phyloP scores from a whole-genome alignment of 495 filamentous ascomycete species.

The Neurospora terricola region DNA sequence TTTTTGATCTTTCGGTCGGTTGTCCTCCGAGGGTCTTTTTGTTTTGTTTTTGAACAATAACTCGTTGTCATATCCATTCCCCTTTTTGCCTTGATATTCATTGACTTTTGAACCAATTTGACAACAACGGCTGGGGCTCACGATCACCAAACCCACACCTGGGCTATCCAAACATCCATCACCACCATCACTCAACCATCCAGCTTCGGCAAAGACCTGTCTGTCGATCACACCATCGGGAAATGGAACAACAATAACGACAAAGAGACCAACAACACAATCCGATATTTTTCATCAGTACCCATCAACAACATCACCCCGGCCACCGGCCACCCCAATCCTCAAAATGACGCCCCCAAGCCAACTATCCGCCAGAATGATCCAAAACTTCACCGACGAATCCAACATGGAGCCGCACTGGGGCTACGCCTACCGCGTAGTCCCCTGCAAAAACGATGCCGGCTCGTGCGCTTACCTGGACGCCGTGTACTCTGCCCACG shows the following conservation, averaged over 20 bases:
- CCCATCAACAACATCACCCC: no score
- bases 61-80: not conserved
- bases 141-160: no score
- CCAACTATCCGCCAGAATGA: slow-evolving; percentile 6
- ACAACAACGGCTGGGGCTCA: no score
- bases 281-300: no score
- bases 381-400: slow-evolving; percentile 32
- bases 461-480: slow-evolving; percentile 58
- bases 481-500: slow-evolving; percentile 49
- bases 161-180: no score
- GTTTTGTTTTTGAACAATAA: not conserved
- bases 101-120: not conserved
- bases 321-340: no score
- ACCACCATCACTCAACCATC: no score
- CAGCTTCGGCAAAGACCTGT: no score
- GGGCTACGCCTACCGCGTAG: slow-evolving; percentile 47
- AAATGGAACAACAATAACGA: not conserved
- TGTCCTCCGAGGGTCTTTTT: not conserved
- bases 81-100: not conserved
- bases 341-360: no score
- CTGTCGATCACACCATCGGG: not conserved
- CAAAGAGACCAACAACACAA: no score
- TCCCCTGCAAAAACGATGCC: slow-evolving; percentile 49
- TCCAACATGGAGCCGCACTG: slow-evolving; percentile 42
- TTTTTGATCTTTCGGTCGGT: not conserved